A percentile compares a stretch with the other conserved stretches of the same genome.
Conservation (phyloP, 1,139 yeast genomes). For the Blastobotrys aristatus region DNA sequence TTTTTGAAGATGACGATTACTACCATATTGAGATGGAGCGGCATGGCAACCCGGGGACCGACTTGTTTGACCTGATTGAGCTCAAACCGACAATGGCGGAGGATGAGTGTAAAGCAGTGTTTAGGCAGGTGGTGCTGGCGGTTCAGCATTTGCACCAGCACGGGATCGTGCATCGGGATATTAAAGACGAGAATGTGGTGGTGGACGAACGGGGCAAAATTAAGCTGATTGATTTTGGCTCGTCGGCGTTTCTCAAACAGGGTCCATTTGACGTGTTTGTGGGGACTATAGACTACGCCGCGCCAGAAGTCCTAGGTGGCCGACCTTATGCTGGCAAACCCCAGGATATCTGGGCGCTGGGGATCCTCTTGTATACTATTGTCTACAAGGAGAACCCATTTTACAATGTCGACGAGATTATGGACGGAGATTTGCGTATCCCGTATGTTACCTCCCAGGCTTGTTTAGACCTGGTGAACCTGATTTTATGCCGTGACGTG, state of each 20-base stretch:
- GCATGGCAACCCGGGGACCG: slow-evolving; percentile 86
- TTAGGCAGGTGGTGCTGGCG: slow-evolving; percentile 74
- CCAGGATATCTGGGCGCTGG: slow-evolving; percentile 96
- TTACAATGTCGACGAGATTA: slow-evolving; percentile 88
- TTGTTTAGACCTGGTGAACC: slow-evolving; percentile 51
- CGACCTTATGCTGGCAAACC: slow-evolving; percentile 86
- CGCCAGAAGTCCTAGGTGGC: slow-evolving; percentile 91
- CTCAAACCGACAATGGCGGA: slow-evolving; percentile 75
- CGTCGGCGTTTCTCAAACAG: slow-evolving; percentile 79
- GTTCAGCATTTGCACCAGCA: slow-evolving; percentile 73
- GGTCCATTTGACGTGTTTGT: slow-evolving; percentile 98
- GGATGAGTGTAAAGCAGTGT: slow-evolving; percentile 67
- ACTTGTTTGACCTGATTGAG: slow-evolving; percentile 86
- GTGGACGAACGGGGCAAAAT: slow-evolving; percentile 54
- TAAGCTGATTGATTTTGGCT: slow-evolving; percentile 90
- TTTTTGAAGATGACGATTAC: slow-evolving; percentile 83
- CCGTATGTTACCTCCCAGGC: slow-evolving; percentile 58
- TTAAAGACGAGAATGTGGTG: slow-evolving; percentile 90
- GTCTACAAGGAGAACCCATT: slow-evolving; percentile 95
- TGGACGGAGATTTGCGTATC: slow-evolving; percentile 77
- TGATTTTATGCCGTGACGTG: slow-evolving; percentile 61
- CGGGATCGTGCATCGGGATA: slow-evolving; percentile 91
- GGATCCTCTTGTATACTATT: slow-evolving; percentile 80
- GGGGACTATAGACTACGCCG: slow-evolving; percentile 95
- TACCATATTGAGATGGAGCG: slow-evolving; percentile 89